Conservation (phyloP, 495 filamentous ascomycete genomes). For the Penicillium ochrochloron region DNA sequence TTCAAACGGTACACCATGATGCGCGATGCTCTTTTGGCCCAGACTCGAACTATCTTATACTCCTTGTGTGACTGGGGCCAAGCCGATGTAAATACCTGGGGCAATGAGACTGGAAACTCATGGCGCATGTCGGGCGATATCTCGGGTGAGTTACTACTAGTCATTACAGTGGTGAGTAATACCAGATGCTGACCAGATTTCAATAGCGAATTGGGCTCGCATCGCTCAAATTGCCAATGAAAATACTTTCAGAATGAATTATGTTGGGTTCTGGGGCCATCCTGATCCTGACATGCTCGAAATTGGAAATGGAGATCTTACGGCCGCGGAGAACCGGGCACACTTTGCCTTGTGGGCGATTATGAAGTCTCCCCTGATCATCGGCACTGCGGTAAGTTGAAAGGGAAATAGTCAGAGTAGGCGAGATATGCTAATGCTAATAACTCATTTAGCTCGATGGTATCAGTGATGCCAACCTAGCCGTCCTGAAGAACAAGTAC, state of each 20-base stretch:
- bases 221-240: slow-evolving; percentile 49
- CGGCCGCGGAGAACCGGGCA: slow-evolving; percentile 49
- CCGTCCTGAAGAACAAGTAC: slow-evolving; percentile 61
- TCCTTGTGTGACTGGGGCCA: slow-evolving; percentile 70
- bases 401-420: no score
- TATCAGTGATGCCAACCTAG: slow-evolving; percentile 48
- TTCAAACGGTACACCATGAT: slow-evolving; percentile 59
- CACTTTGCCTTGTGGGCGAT: slow-evolving; percentile 61
- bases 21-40: slow-evolving; percentile 60
- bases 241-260: slow-evolving; percentile 51
- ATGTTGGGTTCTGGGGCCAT: slow-evolving; percentile 57
- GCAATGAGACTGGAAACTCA: slow-evolving; percentile 51
- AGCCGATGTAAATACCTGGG: slow-evolving; percentile 57
- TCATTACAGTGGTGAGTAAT: not conserved
- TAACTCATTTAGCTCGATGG: slow-evolving; percentile 41
- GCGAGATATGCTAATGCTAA: no score
- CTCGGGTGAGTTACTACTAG: slow-evolving; percentile 34
- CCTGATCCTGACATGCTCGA: slow-evolving; percentile 74
- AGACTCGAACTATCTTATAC: slow-evolving; percentile 64
- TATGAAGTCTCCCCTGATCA: slow-evolving; percentile 62
- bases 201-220: slow-evolving; percentile 44
- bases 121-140: slow-evolving; percentile 65
- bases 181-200: slow-evolving; percentile 19
- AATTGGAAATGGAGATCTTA: slow-evolving; percentile 65
- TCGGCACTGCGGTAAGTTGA: slow-evolving; percentile 57